Evolutionary conservation across 345 rosid species (phyloP).

Genomic region (Gossypium stocksii): DNA sequence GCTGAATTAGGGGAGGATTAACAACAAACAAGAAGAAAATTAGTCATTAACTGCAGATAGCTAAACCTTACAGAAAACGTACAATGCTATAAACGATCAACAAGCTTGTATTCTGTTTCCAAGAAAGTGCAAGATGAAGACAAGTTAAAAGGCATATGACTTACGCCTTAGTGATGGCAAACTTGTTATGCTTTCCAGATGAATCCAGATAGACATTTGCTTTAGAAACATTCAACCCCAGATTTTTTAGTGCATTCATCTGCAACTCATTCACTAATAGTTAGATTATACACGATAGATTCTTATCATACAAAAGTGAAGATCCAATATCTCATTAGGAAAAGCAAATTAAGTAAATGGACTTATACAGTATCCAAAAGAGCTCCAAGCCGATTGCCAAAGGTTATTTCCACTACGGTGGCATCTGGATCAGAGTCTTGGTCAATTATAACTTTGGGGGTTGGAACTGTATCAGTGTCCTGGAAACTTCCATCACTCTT

Average conservation of each 20-base stretch:
- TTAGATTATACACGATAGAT: conserved; percentile 11
- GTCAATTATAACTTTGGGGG: conserved; percentile 89
- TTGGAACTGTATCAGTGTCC: conserved; percentile 65
- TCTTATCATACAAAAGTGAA: not conserved
- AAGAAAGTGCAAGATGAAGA: not conserved
- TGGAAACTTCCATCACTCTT: conserved; percentile 46
- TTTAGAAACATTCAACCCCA: conserved; percentile 87
- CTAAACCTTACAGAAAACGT: not conserved
- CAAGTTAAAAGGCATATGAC: conserved; percentile 24
- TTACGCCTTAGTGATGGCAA: conserved; percentile 78
- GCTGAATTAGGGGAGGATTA: not conserved
- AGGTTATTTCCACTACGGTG: conserved; percentile 78
- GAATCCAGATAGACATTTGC: conserved; percentile 89
- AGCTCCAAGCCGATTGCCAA: conserved; percentile 98
- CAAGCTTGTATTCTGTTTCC: not conserved
- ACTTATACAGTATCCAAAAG: conserved; percentile 76
- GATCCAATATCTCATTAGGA: not conserved
- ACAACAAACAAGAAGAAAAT: not conserved
- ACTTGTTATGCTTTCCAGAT: conserved; percentile 91
- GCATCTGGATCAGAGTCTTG: conserved; percentile 92
- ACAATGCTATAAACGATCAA: not conserved
- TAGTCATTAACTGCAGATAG: conserved; percentile 35
- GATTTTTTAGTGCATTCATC: conserved; percentile 92
- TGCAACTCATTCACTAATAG: conserved; percentile 29
- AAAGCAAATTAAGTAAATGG: conserved; percentile 3